A percentile compares a stretch with the other conserved stretches of the same genome.
These are phyloP conservation scores for Plectosphaerella plurivora DNA, from an alignment of 2,329 filamentous ascomycete genomes.

Conservation along the genomic window DNA sequence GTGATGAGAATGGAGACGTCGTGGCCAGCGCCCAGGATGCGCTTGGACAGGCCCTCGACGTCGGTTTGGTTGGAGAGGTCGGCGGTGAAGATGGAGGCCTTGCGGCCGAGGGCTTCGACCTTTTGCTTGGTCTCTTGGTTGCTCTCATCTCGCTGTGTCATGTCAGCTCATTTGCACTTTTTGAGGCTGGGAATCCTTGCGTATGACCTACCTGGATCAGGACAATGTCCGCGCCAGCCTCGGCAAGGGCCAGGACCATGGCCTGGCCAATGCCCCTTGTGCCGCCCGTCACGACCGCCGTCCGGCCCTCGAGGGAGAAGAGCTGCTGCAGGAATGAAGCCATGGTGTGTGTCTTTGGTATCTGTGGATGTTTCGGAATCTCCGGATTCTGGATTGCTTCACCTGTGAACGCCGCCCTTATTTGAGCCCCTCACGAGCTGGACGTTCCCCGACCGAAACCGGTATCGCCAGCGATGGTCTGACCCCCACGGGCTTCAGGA, in stretches of 20 bases:
- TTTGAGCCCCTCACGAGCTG: too few species aligned
- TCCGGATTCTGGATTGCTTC: too few species aligned
- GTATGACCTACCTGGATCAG: slow-evolving; percentile 7
- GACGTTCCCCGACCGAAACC: too few species aligned
- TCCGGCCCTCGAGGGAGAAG: slow-evolving; percentile 13
- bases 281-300: slow-evolving; percentile 16
- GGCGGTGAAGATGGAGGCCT: slow-evolving; percentile 15
- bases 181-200: background rate
- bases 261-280: slow-evolving; percentile 17
- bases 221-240: slow-evolving; percentile 14
- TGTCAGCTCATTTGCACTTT: background rate
- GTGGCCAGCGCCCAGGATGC: slow-evolving; percentile 15
- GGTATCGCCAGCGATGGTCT: too few species aligned
- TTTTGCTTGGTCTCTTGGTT: slow-evolving; percentile 14
- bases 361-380: background rate
- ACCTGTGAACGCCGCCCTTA: too few species aligned
- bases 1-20: slow-evolving; percentile 57
- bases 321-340: slow-evolving; percentile 11
- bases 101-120: slow-evolving; percentile 14
- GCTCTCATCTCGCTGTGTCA: slow-evolving; percentile 11
- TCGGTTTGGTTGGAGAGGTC: slow-evolving; percentile 13
- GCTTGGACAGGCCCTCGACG: slow-evolving; percentile 10
- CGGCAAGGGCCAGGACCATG: slow-evolving; percentile 15
- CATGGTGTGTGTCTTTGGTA: slow-evolving; percentile 4
- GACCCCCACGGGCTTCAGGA: too few species aligned